Base-by-base conservation (phyloP, 306 rosid species). In the Cercis canadensis region DNA sequence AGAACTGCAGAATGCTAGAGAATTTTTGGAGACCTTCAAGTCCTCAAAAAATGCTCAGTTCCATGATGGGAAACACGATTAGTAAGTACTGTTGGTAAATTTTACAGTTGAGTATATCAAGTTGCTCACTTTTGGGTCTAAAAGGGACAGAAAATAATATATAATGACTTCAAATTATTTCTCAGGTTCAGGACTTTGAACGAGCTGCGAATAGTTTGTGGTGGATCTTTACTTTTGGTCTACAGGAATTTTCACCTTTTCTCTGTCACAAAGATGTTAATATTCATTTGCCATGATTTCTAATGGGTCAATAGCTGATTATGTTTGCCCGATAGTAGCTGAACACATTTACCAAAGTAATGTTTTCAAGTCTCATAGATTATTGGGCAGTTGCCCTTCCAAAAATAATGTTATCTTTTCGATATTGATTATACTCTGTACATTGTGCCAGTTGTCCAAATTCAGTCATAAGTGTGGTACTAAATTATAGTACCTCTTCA, bases 31-130 rank as follows among this genome's bases (percentile, higher is more conserved):
- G 79, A 91, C 97, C 13, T 95, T 95, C 79, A 95, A 95, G 72
- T 86, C 96, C 57, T 87, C 97, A 4, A 89, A 85, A 55, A 95
- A 95, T 73, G 99, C 97, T 16, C 92, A 85, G 75, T 95, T 95
- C 78, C 71, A 80, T 75, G 97, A 95, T 79, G 99, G 97, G 62
- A 92, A 87, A 52, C 99, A 95, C 82, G 62, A 9, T 47, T 87
- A 82, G 87, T 83, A 74, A 79, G 87, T 70, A 57, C 19, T 18
- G 17, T 43, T 62, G 19, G 19, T 21, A 37, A 8, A 37, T 37
- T 37, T 5, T 37, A 6, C 7, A 37, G 43, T 37, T 37, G 8
- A 37, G 7, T 6, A 5, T 8, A 37, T 37, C 43, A 56, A 65
- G n/a, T 37, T 57, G 24, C 34, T 53, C 54, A 57, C 36, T 59